Evolutionary conservation across 495 filamentous ascomycete genomes (phyloP).

Genomic region (Aspergillus carlsbadensis): DNA sequence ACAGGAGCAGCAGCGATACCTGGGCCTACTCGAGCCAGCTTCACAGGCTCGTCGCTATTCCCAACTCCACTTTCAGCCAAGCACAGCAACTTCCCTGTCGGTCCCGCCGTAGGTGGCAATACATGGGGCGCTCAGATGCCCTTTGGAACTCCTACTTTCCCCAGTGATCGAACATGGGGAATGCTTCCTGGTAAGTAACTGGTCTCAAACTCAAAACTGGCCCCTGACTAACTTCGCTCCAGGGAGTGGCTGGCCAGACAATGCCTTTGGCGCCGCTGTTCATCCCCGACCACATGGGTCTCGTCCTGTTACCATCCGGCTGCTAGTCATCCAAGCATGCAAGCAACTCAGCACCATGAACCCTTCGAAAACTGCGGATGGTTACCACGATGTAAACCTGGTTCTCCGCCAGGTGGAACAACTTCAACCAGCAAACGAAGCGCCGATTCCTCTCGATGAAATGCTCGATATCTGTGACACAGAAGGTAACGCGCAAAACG

Average conservation of each 20-base stretch:
- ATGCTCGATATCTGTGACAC: slow-evolving; percentile 90
- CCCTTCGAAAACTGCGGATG: slow-evolving; percentile 33
- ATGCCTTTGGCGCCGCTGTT: slow-evolving; percentile 48
- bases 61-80: slow-evolving; percentile 46
- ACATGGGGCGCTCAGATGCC: slow-evolving; percentile 43
- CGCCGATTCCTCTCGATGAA: slow-evolving; percentile 63
- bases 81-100: slow-evolving; percentile 31
- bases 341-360: slow-evolving; percentile 49
- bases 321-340: slow-evolving; percentile 60
- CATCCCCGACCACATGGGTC: slow-evolving; percentile 47
- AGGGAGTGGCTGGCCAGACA: slow-evolving; percentile 52
- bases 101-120: slow-evolving; percentile 34
- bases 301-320: slow-evolving; percentile 56
- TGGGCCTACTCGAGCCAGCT: slow-evolving; percentile 43
- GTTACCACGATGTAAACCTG: slow-evolving; percentile 65
- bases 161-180: slow-evolving; percentile 43
- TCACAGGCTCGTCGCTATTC: slow-evolving; percentile 49
- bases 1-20: slow-evolving; percentile 33
- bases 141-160: slow-evolving; percentile 43
- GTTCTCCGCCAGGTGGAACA: slow-evolving; percentile 67
- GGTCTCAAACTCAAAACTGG: not conserved
- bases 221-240: slow-evolving; percentile 22
- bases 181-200: slow-evolving; percentile 35
- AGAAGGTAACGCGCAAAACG: slow-evolving; percentile 81
- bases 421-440: slow-evolving; percentile 53